Percentiles rank a stretch among this genome's conserved stretches.
Conservation (phyloP, 345 rosid species). For the Passiflora organensis region DNA sequence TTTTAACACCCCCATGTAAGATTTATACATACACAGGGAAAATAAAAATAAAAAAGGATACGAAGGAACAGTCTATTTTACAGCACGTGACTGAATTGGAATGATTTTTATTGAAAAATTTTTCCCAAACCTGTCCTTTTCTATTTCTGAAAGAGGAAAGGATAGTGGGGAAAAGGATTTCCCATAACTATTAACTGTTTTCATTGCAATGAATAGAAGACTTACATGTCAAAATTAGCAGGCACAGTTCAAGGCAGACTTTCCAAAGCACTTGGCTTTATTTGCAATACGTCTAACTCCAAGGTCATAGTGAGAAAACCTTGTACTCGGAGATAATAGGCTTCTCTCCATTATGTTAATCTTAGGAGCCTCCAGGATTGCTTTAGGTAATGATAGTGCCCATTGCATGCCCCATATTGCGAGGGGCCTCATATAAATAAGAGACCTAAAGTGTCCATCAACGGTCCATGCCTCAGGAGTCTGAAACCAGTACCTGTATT, state of each 20-base stretch:
- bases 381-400: conserved; percentile 58
- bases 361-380: conserved; percentile 80
- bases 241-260: conserved; percentile 46
- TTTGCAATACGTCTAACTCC: conserved; percentile 42
- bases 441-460: conserved; percentile 52
- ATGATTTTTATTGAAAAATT: too few species aligned
- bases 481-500: conserved; percentile 71
- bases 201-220: conserved; percentile 11
- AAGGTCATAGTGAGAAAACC: conserved; percentile 35
- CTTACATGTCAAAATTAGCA: conserved; percentile 35
- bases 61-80: too few species aligned
- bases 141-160: conserved; percentile 10
- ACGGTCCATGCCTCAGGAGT: conserved; percentile 89
- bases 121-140: background rate
- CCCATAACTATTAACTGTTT: conserved; percentile 6
- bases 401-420: conserved; percentile 98
- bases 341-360: conserved; percentile 84
- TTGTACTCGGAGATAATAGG: conserved; percentile 50
- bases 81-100: too few species aligned
- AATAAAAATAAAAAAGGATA: too few species aligned
- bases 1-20: too few species aligned
- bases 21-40: too few species aligned
- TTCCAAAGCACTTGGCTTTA: conserved; percentile 62
- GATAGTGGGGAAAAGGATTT: conserved; percentile 4
- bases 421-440: conserved; percentile 79